Conservation (phyloP, 768 basidiomycete species). For the Hysterangium stoloniferum region DNA sequence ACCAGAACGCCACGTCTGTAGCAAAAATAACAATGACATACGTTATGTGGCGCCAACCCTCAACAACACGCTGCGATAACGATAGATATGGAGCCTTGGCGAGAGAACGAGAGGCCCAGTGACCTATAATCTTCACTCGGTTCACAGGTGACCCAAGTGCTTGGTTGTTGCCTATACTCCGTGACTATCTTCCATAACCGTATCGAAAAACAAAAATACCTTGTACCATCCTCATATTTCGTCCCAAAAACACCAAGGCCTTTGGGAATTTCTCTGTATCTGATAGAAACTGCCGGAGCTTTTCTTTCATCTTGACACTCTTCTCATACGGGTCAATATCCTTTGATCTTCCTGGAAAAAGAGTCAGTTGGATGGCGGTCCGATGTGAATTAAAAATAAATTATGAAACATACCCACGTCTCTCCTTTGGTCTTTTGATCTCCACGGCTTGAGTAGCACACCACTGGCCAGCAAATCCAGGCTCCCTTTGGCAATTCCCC, state of each 20-base stretch:
- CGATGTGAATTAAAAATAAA: neutral
- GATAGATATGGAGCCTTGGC: slow-evolving; percentile 33
- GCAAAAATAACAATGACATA: slow-evolving; percentile 60
- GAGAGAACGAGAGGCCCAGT: slow-evolving; percentile 69
- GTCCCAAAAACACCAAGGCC: slow-evolving; percentile 62
- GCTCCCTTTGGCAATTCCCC: slow-evolving; percentile 53
- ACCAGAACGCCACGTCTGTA: slow-evolving; percentile 69
- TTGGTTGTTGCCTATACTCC: slow-evolving; percentile 67
- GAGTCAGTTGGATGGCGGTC: neutral
- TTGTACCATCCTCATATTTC: slow-evolving; percentile 68
- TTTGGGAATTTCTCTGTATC: slow-evolving; percentile 79
- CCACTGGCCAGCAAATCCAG: slow-evolving; percentile 72
- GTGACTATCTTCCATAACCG: too few species aligned
- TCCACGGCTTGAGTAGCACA: slow-evolving; percentile 54
- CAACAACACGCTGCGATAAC: slow-evolving; percentile 35
- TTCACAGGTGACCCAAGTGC: slow-evolving; percentile 80
- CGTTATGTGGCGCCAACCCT: slow-evolving; percentile 50
- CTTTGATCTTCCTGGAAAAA: neutral
- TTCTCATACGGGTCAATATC: slow-evolving; percentile 55
- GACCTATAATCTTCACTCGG: slow-evolving; percentile 82
- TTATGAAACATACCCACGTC: neutral
- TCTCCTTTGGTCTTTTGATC: slow-evolving; percentile 18
- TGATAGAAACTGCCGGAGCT: slow-evolving; percentile 53
- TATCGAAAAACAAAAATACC: slow-evolving; percentile 27
- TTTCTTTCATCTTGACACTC: slow-evolving; percentile 61